Evolutionary conservation across 176 grass and related monocot species (phyloP), one percentile per base, ranked within the genome.

Genomic region (Zizania latifolia): DNA sequence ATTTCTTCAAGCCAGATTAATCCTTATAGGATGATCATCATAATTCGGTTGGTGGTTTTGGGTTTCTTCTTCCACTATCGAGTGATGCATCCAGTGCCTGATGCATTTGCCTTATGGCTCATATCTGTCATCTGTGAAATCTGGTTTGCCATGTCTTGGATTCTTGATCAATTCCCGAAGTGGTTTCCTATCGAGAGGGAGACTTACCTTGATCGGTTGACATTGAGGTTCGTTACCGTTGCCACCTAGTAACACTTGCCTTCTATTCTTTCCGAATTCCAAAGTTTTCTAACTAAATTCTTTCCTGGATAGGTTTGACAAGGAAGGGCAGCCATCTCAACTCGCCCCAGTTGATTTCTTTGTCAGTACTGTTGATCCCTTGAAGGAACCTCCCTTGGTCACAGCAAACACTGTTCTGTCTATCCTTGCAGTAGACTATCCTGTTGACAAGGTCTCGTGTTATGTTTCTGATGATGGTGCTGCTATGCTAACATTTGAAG

Each of bases 391-490:
- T 67, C 90, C 90, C 70, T 82, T 97, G n/a, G 90, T 97, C 74
- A 97, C 93, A 64, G 93, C 93, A 65, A 96, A 96, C 78, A 97
- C 93, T 80, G 85, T 97, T 66, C 88, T 97, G 56, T 97, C 90
- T 34, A 97, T 93, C 54, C 89, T 97, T 57, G 78, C 93, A 9
- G 90, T 97, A 30, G 90, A 93, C 70, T 97, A 93, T 82, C 94
- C 90, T 0, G 81, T 97, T 31, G 88, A 93, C 14, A 97, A 93
- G 66, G 64, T 93, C 33, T 97, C 94, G 64, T 97, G 94, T 78
- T 96, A 97, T 85, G 90, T 97, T 38, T 97, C 93, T 91, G 93
- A 97, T 83, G 90, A 97, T 91, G 94, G 90, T 85, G 94, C 88
- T 72, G 94, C 90, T 10, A 93, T 97, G 94, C 83, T 97, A 19